Base-by-base conservation (phyloP, 345 rosid species). In the Ceriops zippeliana region DNA sequence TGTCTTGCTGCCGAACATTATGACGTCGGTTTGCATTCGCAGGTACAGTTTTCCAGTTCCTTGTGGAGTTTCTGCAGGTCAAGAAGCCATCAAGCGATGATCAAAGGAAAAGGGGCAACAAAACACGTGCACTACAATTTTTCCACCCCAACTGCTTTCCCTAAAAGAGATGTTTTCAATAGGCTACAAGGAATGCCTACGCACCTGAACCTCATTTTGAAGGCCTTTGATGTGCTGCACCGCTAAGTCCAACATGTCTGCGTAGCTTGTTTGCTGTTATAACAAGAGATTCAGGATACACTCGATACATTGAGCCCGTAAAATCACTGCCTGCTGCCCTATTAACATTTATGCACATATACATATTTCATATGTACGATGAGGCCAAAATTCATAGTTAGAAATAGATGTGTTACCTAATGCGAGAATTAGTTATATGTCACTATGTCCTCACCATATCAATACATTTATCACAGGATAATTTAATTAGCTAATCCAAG, bases 221-320 rank as follows among this genome's bases (percentile, higher is more conserved):
- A 95, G 96, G 61, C 93, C 91, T 82, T 82, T 95, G 73, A 95
- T 95, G 79, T 95, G 97, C 77, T 95, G 86, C 70, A 88, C 96
- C 46, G 99, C 99, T 80, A 91, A 77, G 72, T 95, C 99, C 80
- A 95, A 81, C 99, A 95, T 95, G 78, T 95, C 97, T 26, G 99
- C 74, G 35, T 95, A 95, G 81, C 96, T 91, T 20, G 97, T 91
- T 95, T 95, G 99, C 99, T 95, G 81, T 78, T 76, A 6, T 21
- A 66, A 67, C 38, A 32, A 35, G 7, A 63, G 32, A 68, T 30
- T 70, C 56, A 74, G 34, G 57, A 26, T 34, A 6, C 6, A 15
- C 49, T 17, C 49, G 10, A 34, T 15, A 11, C 16, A 42, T 42
- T 42, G 19, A 42, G 49, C 49, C 4, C 34, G 47, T 27, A 31